Evolutionary conservation across 78 protist species (phyloP).

Genomic region (Neovahlkampfia damariscottae): DNA sequence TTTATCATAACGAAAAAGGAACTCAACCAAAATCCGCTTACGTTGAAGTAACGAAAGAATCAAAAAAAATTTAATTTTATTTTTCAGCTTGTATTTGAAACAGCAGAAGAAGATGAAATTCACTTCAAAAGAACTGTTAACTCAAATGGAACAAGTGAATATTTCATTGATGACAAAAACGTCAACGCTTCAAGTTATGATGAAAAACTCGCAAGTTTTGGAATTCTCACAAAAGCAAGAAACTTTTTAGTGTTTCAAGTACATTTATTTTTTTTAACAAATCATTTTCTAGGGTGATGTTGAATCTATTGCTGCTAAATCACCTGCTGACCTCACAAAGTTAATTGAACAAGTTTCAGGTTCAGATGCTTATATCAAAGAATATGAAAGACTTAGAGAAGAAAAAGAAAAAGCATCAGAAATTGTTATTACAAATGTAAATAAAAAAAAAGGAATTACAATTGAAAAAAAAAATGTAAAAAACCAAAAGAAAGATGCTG

Average conservation of each 20-base stretch:
- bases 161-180: constrained; percentile 21
- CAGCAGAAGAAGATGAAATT: not conserved
- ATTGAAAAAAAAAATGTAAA: constrained; percentile 56
- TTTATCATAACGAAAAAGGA: not conserved
- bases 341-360: constrained; percentile 70
- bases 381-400: constrained; percentile 24
- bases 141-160: constrained; percentile 16
- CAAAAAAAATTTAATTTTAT: not conserved
- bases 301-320: constrained; percentile 57
- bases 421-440: not conserved
- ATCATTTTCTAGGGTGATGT: constrained; percentile 96
- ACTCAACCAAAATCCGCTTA: not conserved
- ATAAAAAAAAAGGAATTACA: constrained; percentile 33
- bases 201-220: constrained; percentile 12
- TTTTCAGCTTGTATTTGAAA: not conserved
- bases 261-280: too few relatives aligned
- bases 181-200: constrained; percentile 36
- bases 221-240: constrained; percentile 46
- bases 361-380: constrained; percentile 26
- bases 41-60: not conserved
- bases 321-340: constrained; percentile 68
- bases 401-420: constrained; percentile 36
- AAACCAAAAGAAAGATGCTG: constrained; percentile 74
- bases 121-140: constrained; percentile 25
- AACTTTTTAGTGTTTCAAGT: constrained; percentile 88